Evolutionary conservation across 805 yeast genomes (phyloP).

Genomic region (Torulaspora microellipsoides): DNA sequence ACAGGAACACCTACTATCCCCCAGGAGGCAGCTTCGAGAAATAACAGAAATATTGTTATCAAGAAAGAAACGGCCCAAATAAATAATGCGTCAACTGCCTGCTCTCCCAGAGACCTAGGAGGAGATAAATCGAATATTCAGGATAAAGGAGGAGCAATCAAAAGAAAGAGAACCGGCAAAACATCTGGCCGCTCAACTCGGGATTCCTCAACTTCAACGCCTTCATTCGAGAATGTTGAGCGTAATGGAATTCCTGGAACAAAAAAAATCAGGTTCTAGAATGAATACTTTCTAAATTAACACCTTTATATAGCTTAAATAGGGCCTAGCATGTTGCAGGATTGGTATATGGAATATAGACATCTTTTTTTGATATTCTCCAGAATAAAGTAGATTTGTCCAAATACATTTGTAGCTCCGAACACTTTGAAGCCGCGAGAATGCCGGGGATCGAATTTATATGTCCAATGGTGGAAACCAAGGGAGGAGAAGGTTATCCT

Average conservation of each 20-base stretch:
- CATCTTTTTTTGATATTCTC: too few species aligned
- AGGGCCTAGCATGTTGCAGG: too few species aligned
- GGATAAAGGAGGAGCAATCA: not conserved
- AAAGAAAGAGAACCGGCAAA: slow-evolving; percentile 8
- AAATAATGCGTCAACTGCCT: slow-evolving; percentile 8
- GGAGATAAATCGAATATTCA: not conserved
- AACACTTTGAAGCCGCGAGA: too few species aligned
- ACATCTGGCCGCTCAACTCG: not conserved
- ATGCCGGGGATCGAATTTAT: too few species aligned
- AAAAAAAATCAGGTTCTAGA: slow-evolving; percentile 12
- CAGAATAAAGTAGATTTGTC: too few species aligned
- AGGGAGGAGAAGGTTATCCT: too few species aligned
- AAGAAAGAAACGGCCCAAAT: not conserved
- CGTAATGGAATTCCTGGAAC: slow-evolving; percentile 14
- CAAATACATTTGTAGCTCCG: too few species aligned
- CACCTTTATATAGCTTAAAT: too few species aligned
- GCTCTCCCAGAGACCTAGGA: slow-evolving; percentile 4
- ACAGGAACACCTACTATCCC: not conserved
- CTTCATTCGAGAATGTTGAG: slow-evolving; percentile 6
- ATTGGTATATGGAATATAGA: too few species aligned
- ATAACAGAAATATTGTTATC: not conserved
- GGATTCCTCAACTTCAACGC: slow-evolving; percentile 4
- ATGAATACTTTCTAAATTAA: not conserved
- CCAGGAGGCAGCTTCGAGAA: not conserved
- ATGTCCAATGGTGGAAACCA: too few species aligned